These are phyloP conservation scores for Xylaria acuta DNA, from an alignment of 495 filamentous ascomycete genomes.

Conservation along the genomic window DNA sequence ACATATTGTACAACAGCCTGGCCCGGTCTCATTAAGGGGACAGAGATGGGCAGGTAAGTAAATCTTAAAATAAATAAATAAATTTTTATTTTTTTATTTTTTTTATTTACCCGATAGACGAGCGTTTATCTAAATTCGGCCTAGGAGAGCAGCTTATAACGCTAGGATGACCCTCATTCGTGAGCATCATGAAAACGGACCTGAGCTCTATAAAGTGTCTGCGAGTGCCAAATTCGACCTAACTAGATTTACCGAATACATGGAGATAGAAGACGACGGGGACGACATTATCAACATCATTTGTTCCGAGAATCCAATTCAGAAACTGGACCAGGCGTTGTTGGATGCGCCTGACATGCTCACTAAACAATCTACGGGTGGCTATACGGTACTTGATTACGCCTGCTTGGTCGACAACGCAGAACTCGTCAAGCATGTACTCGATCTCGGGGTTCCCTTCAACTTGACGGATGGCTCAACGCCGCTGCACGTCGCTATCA, in stretches of 20 bases:
- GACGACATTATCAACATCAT: not conserved
- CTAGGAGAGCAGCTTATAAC: not conserved
- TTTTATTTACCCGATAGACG: not conserved
- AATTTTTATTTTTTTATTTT: too few species aligned
- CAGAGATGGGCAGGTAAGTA: not conserved
- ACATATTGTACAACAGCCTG: not conserved
- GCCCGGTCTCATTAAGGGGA: not conserved
- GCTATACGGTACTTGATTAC: not conserved
- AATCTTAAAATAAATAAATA: not conserved
- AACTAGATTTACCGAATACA: not conserved
- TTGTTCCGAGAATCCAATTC: not conserved
- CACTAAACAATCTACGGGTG: not conserved
- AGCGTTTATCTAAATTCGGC: not conserved
- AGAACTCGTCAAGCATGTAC: not conserved
- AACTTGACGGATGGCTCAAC: not conserved
- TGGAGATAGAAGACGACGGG: constrained; percentile 1
- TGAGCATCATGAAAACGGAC: not conserved
- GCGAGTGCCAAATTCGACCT: not conserved
- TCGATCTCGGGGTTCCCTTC: not conserved
- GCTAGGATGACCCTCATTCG: not conserved
- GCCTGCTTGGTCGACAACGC: not conserved
- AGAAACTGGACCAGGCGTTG: not conserved
- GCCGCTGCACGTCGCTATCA: not conserved
- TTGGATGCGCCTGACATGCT: not conserved
- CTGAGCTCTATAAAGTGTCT: not conserved